Evolutionary conservation across 148 eudicot genomes (phyloP), one percentile per base, ranked within the genome.

Genomic region (Camellia granthamiana): DNA sequence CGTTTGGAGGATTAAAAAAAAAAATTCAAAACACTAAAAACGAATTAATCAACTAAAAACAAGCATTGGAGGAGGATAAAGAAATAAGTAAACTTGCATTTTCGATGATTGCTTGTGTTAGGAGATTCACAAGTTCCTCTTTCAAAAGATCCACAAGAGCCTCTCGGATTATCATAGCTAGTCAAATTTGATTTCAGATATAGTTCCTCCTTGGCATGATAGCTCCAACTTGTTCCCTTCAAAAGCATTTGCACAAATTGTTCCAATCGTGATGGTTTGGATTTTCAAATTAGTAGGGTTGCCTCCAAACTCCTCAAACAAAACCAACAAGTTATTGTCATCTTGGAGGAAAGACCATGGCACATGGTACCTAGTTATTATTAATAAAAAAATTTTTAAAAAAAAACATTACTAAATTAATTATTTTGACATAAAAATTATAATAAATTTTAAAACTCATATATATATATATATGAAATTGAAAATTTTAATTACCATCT

Each of bases 301-400:
- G 4, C 86, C 88, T 5, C 90, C 90, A 19, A 83, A 54, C 72
- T 88, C 90, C 69, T 88, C 88, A 63, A 88, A 88, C 65, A 88
- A 54, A 19, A 83, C 79, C 47, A 88, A 54, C 5, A 60, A 49
- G 72, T 88, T 88, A 19, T 72, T 76, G 3, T 56, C 77, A 1
- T 14, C 23, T 3, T 41, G 66, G 5, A 88, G 67, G 74, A 69
- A 78, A 21, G 90, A 85, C 2, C 90, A 77, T 6, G 90, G 90
- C 0, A 85, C 86, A 38, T 87, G 89, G 81, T 87, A 87, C 89
- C 89, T 87, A 49, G 14, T 4, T 42, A 18, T 42, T 3, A 61
- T n/a, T 41, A 10, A 69, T 21, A 3, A 10, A 1, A 0, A n/a
- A n/a, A n/a, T 23, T 23, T 23, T 23, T 23, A 23, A 23, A 23